phyloP scores from a whole-genome alignment of 441 rosid genomes.

The Capsella rubella region DNA sequence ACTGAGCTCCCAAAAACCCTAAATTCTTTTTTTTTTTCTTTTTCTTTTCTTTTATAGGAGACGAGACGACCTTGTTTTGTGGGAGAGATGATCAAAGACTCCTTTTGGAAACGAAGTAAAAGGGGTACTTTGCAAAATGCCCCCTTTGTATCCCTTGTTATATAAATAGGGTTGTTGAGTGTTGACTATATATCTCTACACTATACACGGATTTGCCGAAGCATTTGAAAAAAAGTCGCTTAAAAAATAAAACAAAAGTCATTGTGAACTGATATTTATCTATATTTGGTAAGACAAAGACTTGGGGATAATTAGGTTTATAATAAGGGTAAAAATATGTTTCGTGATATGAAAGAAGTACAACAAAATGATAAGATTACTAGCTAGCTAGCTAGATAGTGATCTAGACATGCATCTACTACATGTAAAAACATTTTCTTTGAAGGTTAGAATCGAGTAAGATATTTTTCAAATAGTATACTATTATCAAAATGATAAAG shows the following conservation, averaged over 20 bases:
- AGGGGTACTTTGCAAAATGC: slow-evolving; percentile 32
- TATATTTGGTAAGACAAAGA: slow-evolving; percentile 35
- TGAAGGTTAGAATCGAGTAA: not conserved
- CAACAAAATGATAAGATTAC: slow-evolving; percentile 1
- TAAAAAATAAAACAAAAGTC: slow-evolving; percentile 17
- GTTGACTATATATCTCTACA: slow-evolving; percentile 34
- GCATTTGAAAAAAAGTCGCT: not conserved
- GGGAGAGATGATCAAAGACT: slow-evolving; percentile 13
- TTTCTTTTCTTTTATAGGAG: not conserved
- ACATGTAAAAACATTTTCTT: not conserved
- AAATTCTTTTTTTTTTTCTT: not conserved
- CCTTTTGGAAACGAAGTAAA: slow-evolving; percentile 24
- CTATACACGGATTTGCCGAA: slow-evolving; percentile 34
- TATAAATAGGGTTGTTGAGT: slow-evolving; percentile 40
- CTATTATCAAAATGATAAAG: not conserved
- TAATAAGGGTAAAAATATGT: not conserved
- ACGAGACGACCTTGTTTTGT: slow-evolving; percentile 8
- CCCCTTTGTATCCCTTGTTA: not conserved
- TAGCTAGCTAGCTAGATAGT: not conserved
- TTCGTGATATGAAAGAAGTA: slow-evolving; percentile 5
- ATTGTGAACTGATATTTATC: slow-evolving; percentile 19
- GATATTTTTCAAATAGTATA: not conserved
- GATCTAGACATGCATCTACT: not conserved
- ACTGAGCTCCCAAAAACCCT: slow-evolving; percentile 41
- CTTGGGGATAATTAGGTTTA: not conserved